These are phyloP conservation scores for Fusarium sp. DNA, from an alignment of 2,329 filamentous ascomycete genomes.

Conservation along the genomic window DNA sequence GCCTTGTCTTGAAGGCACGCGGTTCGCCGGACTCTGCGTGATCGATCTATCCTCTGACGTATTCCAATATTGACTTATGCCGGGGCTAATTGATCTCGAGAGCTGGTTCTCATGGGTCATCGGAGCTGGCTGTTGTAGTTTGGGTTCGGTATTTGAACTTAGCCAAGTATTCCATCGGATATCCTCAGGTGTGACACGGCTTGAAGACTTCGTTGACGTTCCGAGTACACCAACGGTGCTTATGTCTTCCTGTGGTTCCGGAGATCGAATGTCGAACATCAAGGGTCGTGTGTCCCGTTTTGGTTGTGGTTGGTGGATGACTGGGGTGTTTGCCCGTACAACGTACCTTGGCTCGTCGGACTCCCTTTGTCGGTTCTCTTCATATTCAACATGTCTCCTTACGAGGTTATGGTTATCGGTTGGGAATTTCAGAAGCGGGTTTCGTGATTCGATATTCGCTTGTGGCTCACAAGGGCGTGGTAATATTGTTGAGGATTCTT, in stretches of 20 bases:
- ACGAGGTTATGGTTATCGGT: too few relatives aligned
- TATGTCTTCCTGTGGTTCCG: slow-evolving; percentile 19
- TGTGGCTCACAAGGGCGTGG: too few relatives aligned
- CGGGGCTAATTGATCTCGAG: slow-evolving; percentile 29
- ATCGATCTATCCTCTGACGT: slow-evolving; percentile 22
- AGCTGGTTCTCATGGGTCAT: not conserved
- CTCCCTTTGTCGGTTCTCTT: not conserved
- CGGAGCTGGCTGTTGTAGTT: not conserved
- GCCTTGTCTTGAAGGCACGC: not conserved
- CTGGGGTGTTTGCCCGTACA: slow-evolving; percentile 27
- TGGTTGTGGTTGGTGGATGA: slow-evolving; percentile 50
- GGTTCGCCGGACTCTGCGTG: not conserved
- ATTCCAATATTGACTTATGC: slow-evolving; percentile 32
- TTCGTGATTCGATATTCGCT: not conserved
- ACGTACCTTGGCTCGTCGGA: slow-evolving; percentile 32
- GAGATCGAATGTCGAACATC: slow-evolving; percentile 31
- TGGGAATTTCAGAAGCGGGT: not conserved
- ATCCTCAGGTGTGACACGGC: slow-evolving; percentile 32
- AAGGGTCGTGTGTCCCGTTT: slow-evolving; percentile 18
- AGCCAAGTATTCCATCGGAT: slow-evolving; percentile 45
- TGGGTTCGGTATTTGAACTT: slow-evolving; percentile 3
- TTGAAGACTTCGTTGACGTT: not conserved
- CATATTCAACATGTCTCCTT: not conserved
- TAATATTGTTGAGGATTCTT: not conserved
- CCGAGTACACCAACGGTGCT: slow-evolving; percentile 39